Base-by-base conservation (phyloP, 2,329 filamentous ascomycete species). In the Cordyceps tenuipes region DNA sequence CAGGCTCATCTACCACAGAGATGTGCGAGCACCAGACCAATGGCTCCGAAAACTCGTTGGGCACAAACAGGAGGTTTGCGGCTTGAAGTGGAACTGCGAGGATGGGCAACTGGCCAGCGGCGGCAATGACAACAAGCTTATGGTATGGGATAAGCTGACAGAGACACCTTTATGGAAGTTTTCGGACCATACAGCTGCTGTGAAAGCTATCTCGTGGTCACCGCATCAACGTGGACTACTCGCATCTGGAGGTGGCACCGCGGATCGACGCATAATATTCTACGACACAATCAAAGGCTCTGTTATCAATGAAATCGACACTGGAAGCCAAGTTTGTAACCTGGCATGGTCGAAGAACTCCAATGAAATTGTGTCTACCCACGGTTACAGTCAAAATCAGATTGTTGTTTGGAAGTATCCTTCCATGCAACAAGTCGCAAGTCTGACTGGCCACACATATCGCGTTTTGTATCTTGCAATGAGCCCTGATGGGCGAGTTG, bases 391-490 rank as follows among this genome's bases (percentile, higher is more conserved):
- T 66, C 94, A 99, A 71, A 97, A 99, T 72, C 94, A 97, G 73
- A 97, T 99, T 67, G 93, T 97, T 43, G 91, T 99, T 59, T 99
- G 94, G 94, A 99, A 99, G 70, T 99, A 99, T 70, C 94, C 94
- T 1, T 92, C 88, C 66, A 97, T 99, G 94, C 91, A 91, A 53
- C 94, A 97, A 72, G 91, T 99, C 9, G 93, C 91, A 46, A 96
- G 90, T 66, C 79, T 99, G 50, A 99, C 94, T 0, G 94, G 94
- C 0, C 94, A 99, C 72, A 99, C 94, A 1, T 97, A 95, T 74
- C 88, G 94, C 69, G 94, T 99, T 13, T 80, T 99, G 3, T 99
- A 97, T 72, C 80, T 99, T 57, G 92, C 92, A 36, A 97, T 97
- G 91, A 97, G 92, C 69, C 94, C 94, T 1, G 93, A 97, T 69